Percentiles rank a stretch among this genome's conserved stretches.
These are phyloP conservation scores for Saturnispora hagleri DNA, from an alignment of 805 yeast species.

Conservation along the genomic window DNA sequence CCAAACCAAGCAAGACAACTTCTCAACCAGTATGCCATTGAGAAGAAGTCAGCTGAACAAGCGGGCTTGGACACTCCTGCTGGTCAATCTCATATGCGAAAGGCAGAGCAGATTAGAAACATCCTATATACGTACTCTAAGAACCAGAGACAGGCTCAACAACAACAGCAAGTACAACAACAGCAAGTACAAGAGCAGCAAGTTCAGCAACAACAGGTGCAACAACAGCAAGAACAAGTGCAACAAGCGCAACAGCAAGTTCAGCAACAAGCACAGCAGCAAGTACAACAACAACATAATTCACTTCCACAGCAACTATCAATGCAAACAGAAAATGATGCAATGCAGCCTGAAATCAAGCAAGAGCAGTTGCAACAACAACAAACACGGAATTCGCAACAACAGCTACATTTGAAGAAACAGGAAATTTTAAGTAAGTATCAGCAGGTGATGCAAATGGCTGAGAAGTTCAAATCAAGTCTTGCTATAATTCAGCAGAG, in stretches of 20 bases:
- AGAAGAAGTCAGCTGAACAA: conserved; percentile 52
- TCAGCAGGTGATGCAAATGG: conserved; percentile 36
- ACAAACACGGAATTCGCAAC: conserved; percentile 17
- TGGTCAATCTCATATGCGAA: conserved; percentile 53
- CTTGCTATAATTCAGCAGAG: conserved; percentile 42
- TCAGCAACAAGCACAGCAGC: neutral
- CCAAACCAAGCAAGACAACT: conserved; percentile 50
- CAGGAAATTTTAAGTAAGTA: conserved; percentile 29
- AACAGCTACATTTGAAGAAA: conserved; percentile 19
- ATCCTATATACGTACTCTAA: conserved; percentile 39
- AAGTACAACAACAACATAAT: neutral
- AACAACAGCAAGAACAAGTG: conserved; percentile 8
- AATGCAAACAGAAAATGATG: conserved; percentile 1
- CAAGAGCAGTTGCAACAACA: conserved; percentile 3
- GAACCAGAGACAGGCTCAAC: conserved; percentile 22
- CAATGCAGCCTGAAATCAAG: conserved; percentile 5
- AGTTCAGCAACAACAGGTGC: conserved; percentile 8
- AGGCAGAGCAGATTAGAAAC: conserved; percentile 56
- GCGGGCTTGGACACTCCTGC: conserved; percentile 51
- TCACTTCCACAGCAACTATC: neutral
- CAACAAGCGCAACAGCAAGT: conserved; percentile 5
- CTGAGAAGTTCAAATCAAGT: conserved; percentile 41
- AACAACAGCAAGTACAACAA: conserved; percentile 20
- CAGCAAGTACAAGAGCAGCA: conserved; percentile 12
- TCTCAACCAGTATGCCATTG: conserved; percentile 48